Evolutionary conservation across 2,329 filamentous ascomycete species (phyloP), one percentile per base, ranked within the genome.

Genomic region (Trichophaea hybrida): DNA sequence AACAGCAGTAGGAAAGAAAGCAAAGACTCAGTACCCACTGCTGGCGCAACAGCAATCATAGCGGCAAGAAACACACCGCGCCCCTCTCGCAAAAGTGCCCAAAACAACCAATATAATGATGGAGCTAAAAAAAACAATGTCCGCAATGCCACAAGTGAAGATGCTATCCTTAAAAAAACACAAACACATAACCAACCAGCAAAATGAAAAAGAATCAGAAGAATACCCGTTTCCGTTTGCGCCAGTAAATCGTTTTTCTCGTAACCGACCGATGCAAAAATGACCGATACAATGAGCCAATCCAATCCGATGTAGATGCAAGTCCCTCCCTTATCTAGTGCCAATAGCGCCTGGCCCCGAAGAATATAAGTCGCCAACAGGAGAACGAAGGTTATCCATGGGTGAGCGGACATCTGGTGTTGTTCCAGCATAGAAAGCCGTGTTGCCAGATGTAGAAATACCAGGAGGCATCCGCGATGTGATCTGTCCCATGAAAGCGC

Each of bases 231-330:
- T 12, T 53, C 34, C 50, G 15, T n/a, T 53, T 53, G 34, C 50
- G 50, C 50, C 50, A 13, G 50, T 53, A n/a, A 53, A 3, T 32
- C 24, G 24, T n/a, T 53, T 33, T 53, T 49, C 50, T 53, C 50
- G 50, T 53, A 17, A 53, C 7, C 12, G 12, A 44, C 12, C 12
- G 40, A 44, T 44, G 15, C 15, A 15, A 12, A 44, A 44, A 12
- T 44, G 12, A 44, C 15, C 7, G 44, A 49, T 49, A 5, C 44
- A 49, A 49, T 49, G 24, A 49, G 38, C 10, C 38, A 2, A 10
- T 15, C 44, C 44, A 49, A 12, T 8, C 44, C 13, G 24, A 49
- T 49, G 44, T 17, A 8, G 44, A 49, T 49, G 44, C 44, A 49
- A 49, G 17, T n/a, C 10, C 38, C 38, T 44, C 31, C 10, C 34